Base-by-base conservation (phyloP, 2,329 filamentous ascomycete species). In the Celoporthe dispersa region DNA sequence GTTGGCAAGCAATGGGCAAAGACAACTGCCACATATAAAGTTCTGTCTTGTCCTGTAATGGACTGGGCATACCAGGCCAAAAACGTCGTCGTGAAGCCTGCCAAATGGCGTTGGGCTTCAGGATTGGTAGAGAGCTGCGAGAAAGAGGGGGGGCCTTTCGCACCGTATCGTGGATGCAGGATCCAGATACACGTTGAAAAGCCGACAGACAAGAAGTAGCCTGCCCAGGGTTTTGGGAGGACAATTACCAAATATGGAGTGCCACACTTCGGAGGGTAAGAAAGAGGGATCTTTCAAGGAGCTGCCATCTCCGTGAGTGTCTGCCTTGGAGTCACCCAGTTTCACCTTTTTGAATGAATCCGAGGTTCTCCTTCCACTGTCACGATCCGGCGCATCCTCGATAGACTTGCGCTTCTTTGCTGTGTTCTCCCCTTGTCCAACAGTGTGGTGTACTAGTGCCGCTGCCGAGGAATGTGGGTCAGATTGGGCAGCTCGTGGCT, bases 11-110 rank as follows among this genome's bases (percentile, higher is more conserved):
- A 39, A 77, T 82, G 63, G 87, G 86, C 78, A 88, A 90, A 48
- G 89, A 84, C 65, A 96, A 82, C 75, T 87, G 87, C 87, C 93
- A 94, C 92, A 94, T 94, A 57, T 91, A 87, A 73, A 92, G 82
- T 79, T 96, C 93, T 57, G 87, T 87, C 77, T 86, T 87, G 70
- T 84, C 86, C 66, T 83, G 81, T 64, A 95, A 83, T 37, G 92
- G 92, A 68, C 85, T 84, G 62, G 93, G 93, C 82, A 94, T 88
- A 73, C 86, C 86, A 35, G 88, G 88, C 81, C 88, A 87, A 78
- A 88, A 90, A 28, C 82, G 80, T 75, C 89, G 89, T 76, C 92
- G 88, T 75, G 92, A 91, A 73, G 84, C 82, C 77, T 87, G 86
- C 92, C 92, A 95, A 75, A 95, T 89, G 63, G 82, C 80, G 76